Percentiles rank a stretch among this genome's conserved stretches.
These are phyloP conservation scores for Circinella umbellata DNA, from an alignment of 371 early-diverging fungal species.

Conservation along the genomic window DNA sequence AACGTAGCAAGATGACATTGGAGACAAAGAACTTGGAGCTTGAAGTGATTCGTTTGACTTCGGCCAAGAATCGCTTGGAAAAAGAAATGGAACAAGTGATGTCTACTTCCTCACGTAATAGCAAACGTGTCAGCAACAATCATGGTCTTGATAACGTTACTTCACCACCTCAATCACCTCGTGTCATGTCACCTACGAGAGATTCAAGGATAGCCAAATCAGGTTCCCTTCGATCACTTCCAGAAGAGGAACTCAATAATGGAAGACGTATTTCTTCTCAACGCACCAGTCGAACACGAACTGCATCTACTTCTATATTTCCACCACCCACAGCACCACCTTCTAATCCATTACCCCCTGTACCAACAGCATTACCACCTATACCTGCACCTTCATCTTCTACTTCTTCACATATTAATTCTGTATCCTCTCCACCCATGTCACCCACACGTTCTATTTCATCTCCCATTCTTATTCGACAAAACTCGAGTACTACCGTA, in stretches of 20 bases:
- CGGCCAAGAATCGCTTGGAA: constrained; percentile 50
- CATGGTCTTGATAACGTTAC: background rate
- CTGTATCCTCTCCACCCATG: constrained; percentile 10
- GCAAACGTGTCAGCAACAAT: constrained; percentile 27
- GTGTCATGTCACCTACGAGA: constrained; percentile 31
- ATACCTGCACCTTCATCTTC: no score
- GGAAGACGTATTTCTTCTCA: constrained; percentile 20
- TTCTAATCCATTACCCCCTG: constrained; percentile 52
- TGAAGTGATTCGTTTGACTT: constrained; percentile 42
- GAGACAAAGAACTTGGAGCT: constrained; percentile 49
- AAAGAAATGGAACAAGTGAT: constrained; percentile 54
- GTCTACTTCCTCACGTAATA: constrained; percentile 34
- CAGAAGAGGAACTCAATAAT: background rate
- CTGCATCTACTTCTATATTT: constrained; percentile 8
- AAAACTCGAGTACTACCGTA: constrained; percentile 22
- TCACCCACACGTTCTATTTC: constrained; percentile 8
- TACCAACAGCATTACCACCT: constrained; percentile 34
- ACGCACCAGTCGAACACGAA: constrained; percentile 8
- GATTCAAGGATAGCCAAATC: constrained; percentile 16
- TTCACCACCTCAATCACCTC: constrained; percentile 35
- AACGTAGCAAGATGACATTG: constrained; percentile 35
- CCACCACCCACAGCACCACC: constrained; percentile 56
- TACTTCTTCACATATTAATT: background rate
- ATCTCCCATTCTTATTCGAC: constrained; percentile 17
- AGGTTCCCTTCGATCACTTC: background rate